Percentiles rank a stretch among this genome's conserved stretches.
Conservation (phyloP, 108 stramenopile species). For the Stephanodiscus triporus region DNA sequence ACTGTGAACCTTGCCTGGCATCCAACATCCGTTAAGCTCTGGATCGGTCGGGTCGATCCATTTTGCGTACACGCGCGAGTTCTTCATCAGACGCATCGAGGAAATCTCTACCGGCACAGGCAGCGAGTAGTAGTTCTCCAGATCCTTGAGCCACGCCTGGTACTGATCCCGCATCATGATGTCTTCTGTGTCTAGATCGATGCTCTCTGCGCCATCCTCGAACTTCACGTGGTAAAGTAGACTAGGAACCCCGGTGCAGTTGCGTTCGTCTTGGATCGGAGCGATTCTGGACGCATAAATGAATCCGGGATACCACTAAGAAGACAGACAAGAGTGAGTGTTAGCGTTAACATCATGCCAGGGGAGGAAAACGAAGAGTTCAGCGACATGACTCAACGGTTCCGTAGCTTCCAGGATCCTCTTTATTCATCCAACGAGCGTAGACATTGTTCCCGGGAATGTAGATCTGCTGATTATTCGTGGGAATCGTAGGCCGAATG, state of each 20-base stretch:
- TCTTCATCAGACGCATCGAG: slow-evolving; percentile 17
- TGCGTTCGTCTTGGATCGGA: slow-evolving; percentile 21
- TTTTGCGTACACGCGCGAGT: slow-evolving; percentile 38
- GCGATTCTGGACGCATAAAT: slow-evolving; percentile 32
- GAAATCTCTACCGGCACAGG: slow-evolving; percentile 7
- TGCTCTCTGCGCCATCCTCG: slow-evolving; percentile 40
- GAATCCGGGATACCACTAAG: slow-evolving; percentile 46
- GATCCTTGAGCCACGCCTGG: slow-evolving; percentile 40
- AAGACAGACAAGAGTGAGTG: neutral
- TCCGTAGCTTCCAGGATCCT: slow-evolving; percentile 46
- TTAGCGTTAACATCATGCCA: neutral
- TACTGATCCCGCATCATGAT: slow-evolving; percentile 51
- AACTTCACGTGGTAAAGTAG: slow-evolving; percentile 44
- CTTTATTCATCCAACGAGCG: slow-evolving; percentile 48
- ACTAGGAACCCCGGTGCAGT: slow-evolving; percentile 24
- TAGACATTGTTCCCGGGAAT: slow-evolving; percentile 51
- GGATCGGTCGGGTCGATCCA: slow-evolving; percentile 51
- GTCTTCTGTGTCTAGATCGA: slow-evolving; percentile 33
- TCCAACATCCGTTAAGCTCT: slow-evolving; percentile 41
- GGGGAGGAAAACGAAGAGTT: neutral
- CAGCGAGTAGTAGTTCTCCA: slow-evolving; percentile 40
- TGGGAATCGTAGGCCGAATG: slow-evolving; percentile 17
- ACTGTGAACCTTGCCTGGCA: slow-evolving; percentile 23
- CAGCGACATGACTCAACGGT: slow-evolving; percentile 10
- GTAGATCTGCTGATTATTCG: slow-evolving; percentile 37